These are phyloP conservation scores for Tagetes erecta DNA, from an alignment of 129 eudicot genomes.

Conservation along the genomic window DNA sequence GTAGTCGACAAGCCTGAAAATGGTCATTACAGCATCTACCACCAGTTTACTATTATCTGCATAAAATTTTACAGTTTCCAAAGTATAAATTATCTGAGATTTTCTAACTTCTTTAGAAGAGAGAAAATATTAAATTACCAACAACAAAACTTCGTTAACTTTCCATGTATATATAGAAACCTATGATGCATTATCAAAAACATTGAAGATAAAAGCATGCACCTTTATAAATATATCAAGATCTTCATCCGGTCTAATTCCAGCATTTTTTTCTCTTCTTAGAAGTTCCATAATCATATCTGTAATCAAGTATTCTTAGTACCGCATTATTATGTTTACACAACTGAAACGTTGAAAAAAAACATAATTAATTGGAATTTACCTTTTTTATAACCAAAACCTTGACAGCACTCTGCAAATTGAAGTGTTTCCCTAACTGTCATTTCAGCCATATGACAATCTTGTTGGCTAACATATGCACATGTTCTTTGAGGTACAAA, in stretches of 20 bases:
- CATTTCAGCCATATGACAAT: conserved; percentile 93
- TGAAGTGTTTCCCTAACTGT: conserved; percentile 89
- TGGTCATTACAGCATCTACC: too few species aligned
- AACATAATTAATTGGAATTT: conserved; percentile 28
- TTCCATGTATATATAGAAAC: too few species aligned
- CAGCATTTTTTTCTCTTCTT: conserved; percentile 72
- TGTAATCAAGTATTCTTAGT: conserved; percentile 29
- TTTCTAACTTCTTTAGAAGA: too few species aligned
- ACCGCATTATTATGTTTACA: conserved; percentile 19
- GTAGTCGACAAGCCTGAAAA: too few species aligned
- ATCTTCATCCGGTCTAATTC: conserved; percentile 81
- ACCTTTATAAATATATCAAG: conserved; percentile 90
- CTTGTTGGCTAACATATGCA: conserved; percentile 79
- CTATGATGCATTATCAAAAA: neutral
- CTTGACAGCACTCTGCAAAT: conserved; percentile 81
- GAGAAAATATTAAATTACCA: too few species aligned
- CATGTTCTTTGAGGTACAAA: conserved; percentile 92
- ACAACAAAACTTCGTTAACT: too few species aligned
- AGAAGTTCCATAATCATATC: conserved; percentile 92
- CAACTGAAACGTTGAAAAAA: neutral
- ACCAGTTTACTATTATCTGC: too few species aligned
- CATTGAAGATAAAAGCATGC: conserved; percentile 18
- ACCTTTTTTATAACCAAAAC: conserved; percentile 75
- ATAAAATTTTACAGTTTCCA: too few species aligned
- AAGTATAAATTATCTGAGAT: too few species aligned